Base-by-base conservation (phyloP, 352 stramenopile genomes). In the Globisporangium barbulae region DNA sequence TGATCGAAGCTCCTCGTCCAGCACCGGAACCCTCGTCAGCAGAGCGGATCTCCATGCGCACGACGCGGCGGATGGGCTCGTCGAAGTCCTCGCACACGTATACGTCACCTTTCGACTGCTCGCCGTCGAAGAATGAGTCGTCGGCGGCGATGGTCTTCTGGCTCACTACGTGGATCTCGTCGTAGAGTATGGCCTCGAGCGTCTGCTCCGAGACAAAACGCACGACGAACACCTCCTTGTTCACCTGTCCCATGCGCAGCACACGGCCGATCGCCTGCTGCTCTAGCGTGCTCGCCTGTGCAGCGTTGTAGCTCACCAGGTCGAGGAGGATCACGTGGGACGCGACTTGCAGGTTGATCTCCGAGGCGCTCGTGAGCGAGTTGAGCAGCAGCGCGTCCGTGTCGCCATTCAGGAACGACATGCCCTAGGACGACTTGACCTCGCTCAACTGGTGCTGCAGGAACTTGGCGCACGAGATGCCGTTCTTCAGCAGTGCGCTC, bases 251-350 rank as follows among this genome's bases (percentile, higher is more conserved):
- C 85, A 96, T 96, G 10, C 88, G 79, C 25, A 96, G 67, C 54
- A 93, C 88, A 33, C 88, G 84, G 35, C 88, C 88, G 61, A 94
- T 90, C 19, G 88, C 88, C 44, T 96, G 88, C 57, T 88, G 75
- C 71, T 94, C 88, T 30, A 94, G 68, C 17, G 85, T 81, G 37
- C 77, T 88, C 35, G 82, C 88, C 55, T 96, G 84, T n/a, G 75
- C 77, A 2, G 82, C 73, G 49, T 75, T 90, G 48, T 72, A 83
- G 10, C 88, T 84, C 10, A 91, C 80, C 1, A 84, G 83, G 49
- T 96, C 88, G 7, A 96, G 54, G 63, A 96, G 89, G 45, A 94
- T 81, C 25, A 94, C 80, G 44, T 94, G 87, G 7, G 83, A 91
- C 17, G 88, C 88, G 50, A 89, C 77, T 59, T 94, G 85, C 42